These are phyloP conservation scores for Podaxis sp. DNA, from an alignment of 768 basidiomycete species.

Conservation along the genomic window DNA sequence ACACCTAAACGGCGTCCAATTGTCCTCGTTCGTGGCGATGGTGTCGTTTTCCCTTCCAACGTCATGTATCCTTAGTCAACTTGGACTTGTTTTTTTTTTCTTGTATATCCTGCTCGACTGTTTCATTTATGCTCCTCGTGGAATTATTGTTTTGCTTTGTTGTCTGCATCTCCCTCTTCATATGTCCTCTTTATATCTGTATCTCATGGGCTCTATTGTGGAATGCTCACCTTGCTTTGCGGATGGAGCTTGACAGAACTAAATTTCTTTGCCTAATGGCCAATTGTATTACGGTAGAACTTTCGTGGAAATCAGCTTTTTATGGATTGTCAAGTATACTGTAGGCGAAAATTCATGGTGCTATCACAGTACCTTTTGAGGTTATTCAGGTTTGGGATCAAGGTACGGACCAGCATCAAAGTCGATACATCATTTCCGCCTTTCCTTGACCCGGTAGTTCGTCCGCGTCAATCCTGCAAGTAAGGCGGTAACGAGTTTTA, in stretches of 20 bases:
- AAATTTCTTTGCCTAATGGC: not conserved
- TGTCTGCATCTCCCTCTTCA: slow-evolving; percentile 22
- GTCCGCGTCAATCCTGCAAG: not conserved
- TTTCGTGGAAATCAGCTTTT: slow-evolving; percentile 4
- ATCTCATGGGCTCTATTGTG: slow-evolving; percentile 21
- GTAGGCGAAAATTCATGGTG: not conserved
- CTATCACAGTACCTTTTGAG: not conserved
- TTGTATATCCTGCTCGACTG: slow-evolving; percentile 11
- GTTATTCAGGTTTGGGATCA: not conserved
- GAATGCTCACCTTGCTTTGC: slow-evolving; percentile 17
- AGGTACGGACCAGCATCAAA: not conserved
- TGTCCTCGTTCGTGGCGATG: slow-evolving; percentile 80
- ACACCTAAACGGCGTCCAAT: slow-evolving; percentile 73
- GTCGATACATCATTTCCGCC: not conserved
- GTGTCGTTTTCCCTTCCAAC: slow-evolving; percentile 84
- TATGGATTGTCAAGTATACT: not conserved
- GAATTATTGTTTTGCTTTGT: slow-evolving; percentile 26
- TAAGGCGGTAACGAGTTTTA: not conserved
- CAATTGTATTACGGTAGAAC: slow-evolving; percentile 13
- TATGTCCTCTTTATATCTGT: slow-evolving; percentile 20
- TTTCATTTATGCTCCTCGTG: slow-evolving; percentile 16
- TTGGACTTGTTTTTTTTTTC: not conserved
- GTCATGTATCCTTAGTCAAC: slow-evolving; percentile 70
- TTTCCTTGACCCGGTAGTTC: not conserved
- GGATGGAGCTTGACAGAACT: slow-evolving; percentile 8